Percentiles rank a stretch among this genome's conserved stretches.
Evolutionary conservation across 2,329 filamentous ascomycete species (phyloP).

Genomic region (Ceratocystis harringtonii): DNA sequence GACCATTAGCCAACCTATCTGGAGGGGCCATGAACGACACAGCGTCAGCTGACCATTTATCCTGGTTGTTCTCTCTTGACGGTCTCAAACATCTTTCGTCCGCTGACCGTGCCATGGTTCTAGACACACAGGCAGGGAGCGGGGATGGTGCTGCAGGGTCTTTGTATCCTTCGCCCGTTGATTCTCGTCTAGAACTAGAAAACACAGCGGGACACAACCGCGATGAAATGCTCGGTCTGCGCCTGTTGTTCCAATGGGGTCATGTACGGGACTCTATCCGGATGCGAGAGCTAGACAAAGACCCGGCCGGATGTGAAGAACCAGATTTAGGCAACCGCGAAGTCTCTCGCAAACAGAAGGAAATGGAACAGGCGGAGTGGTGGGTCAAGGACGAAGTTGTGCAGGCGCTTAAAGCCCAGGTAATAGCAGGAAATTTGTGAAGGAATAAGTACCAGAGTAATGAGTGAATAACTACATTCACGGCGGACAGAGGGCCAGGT

Average conservation of each 20-base stretch:
- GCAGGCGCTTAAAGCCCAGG: slow-evolving; percentile 39
- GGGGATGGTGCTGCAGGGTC: slow-evolving; percentile 30
- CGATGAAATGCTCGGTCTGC: slow-evolving; percentile 33
- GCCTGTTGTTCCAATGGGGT: slow-evolving; percentile 41
- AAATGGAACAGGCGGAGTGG: slow-evolving; percentile 28
- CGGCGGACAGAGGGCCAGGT: background rate
- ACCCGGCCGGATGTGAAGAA: slow-evolving; percentile 20
- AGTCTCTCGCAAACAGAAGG: slow-evolving; percentile 17
- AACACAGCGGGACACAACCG: slow-evolving; percentile 29
- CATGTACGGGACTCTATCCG: background rate
- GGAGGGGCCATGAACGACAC: background rate
- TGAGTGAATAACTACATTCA: background rate
- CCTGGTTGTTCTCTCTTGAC: slow-evolving; percentile 58
- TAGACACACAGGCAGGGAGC: slow-evolving; percentile 37
- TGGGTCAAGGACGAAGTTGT: slow-evolving; percentile 43
- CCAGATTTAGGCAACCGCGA: slow-evolving; percentile 19
- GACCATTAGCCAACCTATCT: background rate
- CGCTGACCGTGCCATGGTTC: slow-evolving; percentile 50
- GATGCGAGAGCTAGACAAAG: slow-evolving; percentile 11
- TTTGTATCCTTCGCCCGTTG: slow-evolving; percentile 34
- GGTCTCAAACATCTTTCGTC: slow-evolving; percentile 41
- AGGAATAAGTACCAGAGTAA: background rate
- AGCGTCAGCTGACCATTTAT: slow-evolving; percentile 36
- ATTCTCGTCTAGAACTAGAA: slow-evolving; percentile 55
- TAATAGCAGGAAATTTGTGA: slow-evolving; percentile 20